phyloP scores from a whole-genome alignment of 306 rosid genomes.

The Lotus japonicus region DNA sequence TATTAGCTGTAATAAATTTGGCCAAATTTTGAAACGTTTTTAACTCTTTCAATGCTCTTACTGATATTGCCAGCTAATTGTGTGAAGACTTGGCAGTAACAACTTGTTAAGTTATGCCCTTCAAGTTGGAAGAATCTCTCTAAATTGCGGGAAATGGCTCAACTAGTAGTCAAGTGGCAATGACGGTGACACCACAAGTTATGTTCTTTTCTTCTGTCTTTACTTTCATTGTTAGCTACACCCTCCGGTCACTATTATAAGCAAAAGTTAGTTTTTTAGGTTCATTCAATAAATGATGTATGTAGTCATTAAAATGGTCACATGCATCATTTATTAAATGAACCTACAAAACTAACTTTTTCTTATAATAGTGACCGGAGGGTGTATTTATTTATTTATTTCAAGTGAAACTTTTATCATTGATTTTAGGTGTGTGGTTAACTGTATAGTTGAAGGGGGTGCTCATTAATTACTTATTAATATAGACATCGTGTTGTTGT shows the following conservation, averaged over 20 bases:
- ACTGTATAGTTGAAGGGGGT: background rate
- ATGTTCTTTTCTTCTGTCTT: constrained; percentile 16
- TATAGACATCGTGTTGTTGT: too few species aligned
- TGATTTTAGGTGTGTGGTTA: background rate
- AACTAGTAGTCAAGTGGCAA: background rate
- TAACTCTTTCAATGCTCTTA: too few species aligned
- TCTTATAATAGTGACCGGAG: too few species aligned
- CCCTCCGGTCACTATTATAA: too few species aligned
- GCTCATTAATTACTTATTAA: background rate
- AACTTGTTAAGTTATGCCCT: background rate
- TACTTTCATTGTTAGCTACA: background rate
- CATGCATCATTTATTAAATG: too few species aligned
- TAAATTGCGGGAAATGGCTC: constrained; percentile 1
- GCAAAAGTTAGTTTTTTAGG: too few species aligned
- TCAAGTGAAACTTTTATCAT: background rate
- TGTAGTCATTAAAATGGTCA: too few species aligned
- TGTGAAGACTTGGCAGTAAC: background rate
- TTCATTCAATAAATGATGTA: too few species aligned
- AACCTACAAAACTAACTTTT: too few species aligned
- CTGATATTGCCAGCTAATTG: constrained; percentile 17
- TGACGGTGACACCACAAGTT: background rate
- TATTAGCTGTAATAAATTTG: background rate
- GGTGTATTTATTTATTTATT: too few species aligned
- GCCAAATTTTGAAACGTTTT: constrained; percentile 19
- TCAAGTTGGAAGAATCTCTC: constrained; percentile 20